Base-by-base conservation (phyloP, 345 rosid genomes). In the Aquilaria malaccensis region DNA sequence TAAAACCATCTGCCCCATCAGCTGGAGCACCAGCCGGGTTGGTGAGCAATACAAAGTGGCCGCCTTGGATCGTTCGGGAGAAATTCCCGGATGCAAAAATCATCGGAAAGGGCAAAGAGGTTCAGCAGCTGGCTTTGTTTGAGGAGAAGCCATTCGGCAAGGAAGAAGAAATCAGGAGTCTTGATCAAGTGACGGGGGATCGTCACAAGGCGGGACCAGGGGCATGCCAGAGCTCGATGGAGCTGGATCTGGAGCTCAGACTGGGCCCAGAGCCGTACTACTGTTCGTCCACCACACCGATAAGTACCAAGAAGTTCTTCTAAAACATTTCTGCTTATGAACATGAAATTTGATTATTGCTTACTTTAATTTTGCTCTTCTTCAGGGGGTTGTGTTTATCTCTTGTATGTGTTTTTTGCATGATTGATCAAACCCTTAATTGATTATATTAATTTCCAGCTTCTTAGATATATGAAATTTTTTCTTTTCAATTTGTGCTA, bases 201-300 rank as follows among this genome's bases (percentile, higher is more conserved):
- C 11, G 29, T 46, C 61, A 32, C 59, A 74, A 11, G 43, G 50
- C 37, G 58, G 22, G 22, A 0, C 22, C 22, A 22, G 43, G 46
- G 47, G 65, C 45, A 45, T 65, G 11, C 52, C 70, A 0, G 54
- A 43, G 65, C n/a, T 60, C n/a, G 63, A 65, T 50, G 22, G 14
- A 50, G 50, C 14, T 80, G 51, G 88, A 83, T 59, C 80, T 83
- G 33, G 88, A 83, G 75, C 85, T 83, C 30, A 75, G 88, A 73
- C 64, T 83, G 51, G 85, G 88, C n/a, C 70, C 72, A 56, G 77
- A 77, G 53, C 82, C 74, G 41, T 62, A 56, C 9, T 71, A 75
- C 11, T 63, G 79, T 46, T 64, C 75, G 32, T 59, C 75, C 15
- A 7, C 70, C 12, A 22, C 22, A 22, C 22, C 22, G 22, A 49